Evolutionary conservation across 164 flowering plant species (phyloP).

Genomic region (Nelumbo lutea): DNA sequence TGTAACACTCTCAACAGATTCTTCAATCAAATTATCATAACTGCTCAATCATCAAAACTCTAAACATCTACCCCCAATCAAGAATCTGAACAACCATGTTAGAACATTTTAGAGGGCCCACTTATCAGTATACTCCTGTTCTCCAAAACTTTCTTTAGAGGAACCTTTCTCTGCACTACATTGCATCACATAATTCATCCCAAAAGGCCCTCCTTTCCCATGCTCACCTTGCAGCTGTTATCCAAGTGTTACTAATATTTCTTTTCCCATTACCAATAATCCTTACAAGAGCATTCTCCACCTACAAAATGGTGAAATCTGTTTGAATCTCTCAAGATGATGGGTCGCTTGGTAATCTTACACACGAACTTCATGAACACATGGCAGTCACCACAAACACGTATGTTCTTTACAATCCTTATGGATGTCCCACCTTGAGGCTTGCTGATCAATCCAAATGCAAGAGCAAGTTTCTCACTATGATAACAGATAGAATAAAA

Average conservation of each 20-base stretch:
- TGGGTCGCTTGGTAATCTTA: conserved; percentile 19
- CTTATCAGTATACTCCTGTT: no score
- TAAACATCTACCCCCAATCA: no score
- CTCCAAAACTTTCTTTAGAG: no score
- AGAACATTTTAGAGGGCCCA: no score
- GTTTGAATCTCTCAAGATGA: conserved; percentile 48
- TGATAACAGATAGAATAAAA: conserved; percentile 38
- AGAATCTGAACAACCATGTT: no score
- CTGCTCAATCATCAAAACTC: no score
- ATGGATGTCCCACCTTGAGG: conserved; percentile 35
- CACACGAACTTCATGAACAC: conserved; percentile 53
- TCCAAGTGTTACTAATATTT: not conserved
- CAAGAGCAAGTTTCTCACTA: conserved; percentile 61
- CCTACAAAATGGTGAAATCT: conserved; percentile 34
- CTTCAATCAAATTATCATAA: no score
- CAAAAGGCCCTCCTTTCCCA: no score
- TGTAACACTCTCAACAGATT: no score
- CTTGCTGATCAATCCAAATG: conserved; percentile 39
- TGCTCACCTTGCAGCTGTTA: no score
- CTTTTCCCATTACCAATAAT: conserved; percentile 34
- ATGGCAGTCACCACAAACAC: conserved; percentile 60
- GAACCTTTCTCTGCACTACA: no score
- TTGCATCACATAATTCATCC: no score
- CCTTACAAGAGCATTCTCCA: conserved; percentile 57
- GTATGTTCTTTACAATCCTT: conserved; percentile 51